Base-by-base conservation (phyloP, 148 eudicot species). In the Oxyria digyna region DNA sequence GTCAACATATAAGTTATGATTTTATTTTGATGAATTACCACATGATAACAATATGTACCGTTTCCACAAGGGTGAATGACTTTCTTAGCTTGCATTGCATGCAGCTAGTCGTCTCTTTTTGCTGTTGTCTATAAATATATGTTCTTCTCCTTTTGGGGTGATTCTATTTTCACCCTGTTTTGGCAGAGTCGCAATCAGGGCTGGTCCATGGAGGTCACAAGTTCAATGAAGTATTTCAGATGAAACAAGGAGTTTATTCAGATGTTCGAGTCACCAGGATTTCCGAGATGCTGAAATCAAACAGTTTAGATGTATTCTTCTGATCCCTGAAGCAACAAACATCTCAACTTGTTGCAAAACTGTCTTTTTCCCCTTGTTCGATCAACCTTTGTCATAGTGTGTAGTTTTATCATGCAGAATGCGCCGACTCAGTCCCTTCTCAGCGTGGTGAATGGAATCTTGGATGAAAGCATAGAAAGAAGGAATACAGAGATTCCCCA, bases 361-460 rank as follows among this genome's bases (percentile, higher is more conserved):
- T n/a, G 24, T 43, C 27, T 35, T 35, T 67, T 1, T 70, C 38
- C n/a, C n/a, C n/a, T n/a, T n/a, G n/a, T n/a, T n/a, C n/a, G n/a
- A 4, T 64, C 7, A n/a, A 15, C 1, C 27, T 23, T 33, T 20
- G 14, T 15, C 66, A 45, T 6, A 43, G 66, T 33, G 14, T n/a
- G 62, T 17, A 37, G 73, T 18, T 38, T 59, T 43, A 75, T 8
- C 77, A n/a, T 81, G 76, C 87, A 94, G 99, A 94, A 79, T 84
- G 91, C 99, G 45, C 99, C 97, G 24, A 94, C 97, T 66, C 99
- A 90, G 81, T 90, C 97, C 69, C 89, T 94, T 37, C 63, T 94
- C 73, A 85, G 90, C 74, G 87, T 90, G 68, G 87, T 94, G 46
- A 88, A 85, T 62, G 87, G 92, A 59, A 90, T 90, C 77, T 78